A percentile compares a stretch with the other conserved stretches of the same genome.
These are phyloP conservation scores for Aspergillus novofumigatus DNA, from an alignment of 2,329 filamentous ascomycete genomes.

Conservation along the genomic window DNA sequence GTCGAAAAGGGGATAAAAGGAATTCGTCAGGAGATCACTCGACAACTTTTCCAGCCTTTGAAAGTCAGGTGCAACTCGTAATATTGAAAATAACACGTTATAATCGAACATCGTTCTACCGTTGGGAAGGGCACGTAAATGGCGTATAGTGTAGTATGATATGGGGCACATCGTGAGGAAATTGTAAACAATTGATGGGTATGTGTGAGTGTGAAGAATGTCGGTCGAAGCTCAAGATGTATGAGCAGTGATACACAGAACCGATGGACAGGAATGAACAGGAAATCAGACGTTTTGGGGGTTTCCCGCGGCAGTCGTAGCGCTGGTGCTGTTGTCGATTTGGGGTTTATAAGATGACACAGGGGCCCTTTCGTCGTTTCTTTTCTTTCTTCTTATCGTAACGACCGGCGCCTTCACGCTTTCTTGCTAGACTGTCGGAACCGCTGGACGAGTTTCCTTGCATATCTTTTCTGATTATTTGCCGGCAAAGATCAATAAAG, in stretches of 20 bases:
- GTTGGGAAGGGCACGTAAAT: conserved; percentile 16
- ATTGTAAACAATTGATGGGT: conserved; percentile 1
- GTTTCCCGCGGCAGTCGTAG: background rate
- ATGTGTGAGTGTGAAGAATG: conserved; percentile 12
- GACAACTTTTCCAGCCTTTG: conserved; percentile 17
- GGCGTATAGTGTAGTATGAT: conserved; percentile 14
- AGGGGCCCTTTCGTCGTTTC: conserved; percentile 33
- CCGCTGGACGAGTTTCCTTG: conserved; percentile 31
- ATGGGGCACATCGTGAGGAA: conserved; percentile 4
- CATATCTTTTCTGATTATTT: conserved; percentile 71
- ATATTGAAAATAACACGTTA: conserved; percentile 17
- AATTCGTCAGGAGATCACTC: background rate
- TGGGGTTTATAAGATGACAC: conserved; percentile 35
- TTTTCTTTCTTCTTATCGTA: conserved; percentile 33
- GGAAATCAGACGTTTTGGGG: background rate
- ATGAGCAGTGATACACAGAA: background rate
- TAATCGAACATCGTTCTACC: conserved; percentile 29
- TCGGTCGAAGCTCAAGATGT: background rate
- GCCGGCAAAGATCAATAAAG: conserved; percentile 77
- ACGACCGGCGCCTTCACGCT: conserved; percentile 32
- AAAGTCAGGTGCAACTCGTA: conserved; percentile 3
- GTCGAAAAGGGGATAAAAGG: background rate
- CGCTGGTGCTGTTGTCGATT: background rate
- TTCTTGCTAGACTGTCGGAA: conserved; percentile 25
- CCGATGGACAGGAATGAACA: background rate